Evolutionary conservation across 495 filamentous ascomycete species (phyloP), one percentile per base, ranked within the genome.

Genomic region (Amniculicola lignicola): DNA sequence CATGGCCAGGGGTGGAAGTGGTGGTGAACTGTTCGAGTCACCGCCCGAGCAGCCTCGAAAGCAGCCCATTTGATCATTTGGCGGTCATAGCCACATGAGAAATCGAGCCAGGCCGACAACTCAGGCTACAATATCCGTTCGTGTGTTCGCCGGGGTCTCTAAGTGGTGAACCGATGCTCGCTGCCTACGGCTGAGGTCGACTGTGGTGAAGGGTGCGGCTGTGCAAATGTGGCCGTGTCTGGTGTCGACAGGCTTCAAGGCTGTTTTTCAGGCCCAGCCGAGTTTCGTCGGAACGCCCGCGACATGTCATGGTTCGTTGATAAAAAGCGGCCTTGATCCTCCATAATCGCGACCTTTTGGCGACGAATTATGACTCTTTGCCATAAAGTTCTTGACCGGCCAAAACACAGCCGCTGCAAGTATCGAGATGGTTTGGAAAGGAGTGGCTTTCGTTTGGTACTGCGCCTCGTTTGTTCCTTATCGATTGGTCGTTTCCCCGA

Each of bases 341-440:
- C 38, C 54, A 35, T 22, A 50, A 33, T 7, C n/a, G 29, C 29
- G 2, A n/a, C 33, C 14, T 19, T 9, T 38, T 31, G 27, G 2
- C 28, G 44, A 21, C 33, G 21, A 15, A 10, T n/a, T 15, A 15
- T 55, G 19, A 22, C 42, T 43, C 25, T 37, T 15, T 38, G 52
- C 35, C 42, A 42, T 15, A 24, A 24, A 38, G 4, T 11, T 47
- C 28, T 23, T 58, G 18, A 50, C 45, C 54, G 45, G 53, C 12
- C 25, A 25, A 51, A 29, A 40, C 54, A 58, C 54, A 58, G 54
- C 54, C 54, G n/a, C n/a, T n/a, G n/a, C n/a, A n/a, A n/a, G n/a
- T n/a, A n/a, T n/a, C n/a, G n/a, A n/a, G n/a, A n/a, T n/a, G n/a
- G n/a, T n/a, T n/a, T n/a, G n/a, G n/a, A n/a, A n/a, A n/a, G n/a